Conservation (phyloP, 192 early-diverging fungal species). For the Entomortierella beljakovae region DNA sequence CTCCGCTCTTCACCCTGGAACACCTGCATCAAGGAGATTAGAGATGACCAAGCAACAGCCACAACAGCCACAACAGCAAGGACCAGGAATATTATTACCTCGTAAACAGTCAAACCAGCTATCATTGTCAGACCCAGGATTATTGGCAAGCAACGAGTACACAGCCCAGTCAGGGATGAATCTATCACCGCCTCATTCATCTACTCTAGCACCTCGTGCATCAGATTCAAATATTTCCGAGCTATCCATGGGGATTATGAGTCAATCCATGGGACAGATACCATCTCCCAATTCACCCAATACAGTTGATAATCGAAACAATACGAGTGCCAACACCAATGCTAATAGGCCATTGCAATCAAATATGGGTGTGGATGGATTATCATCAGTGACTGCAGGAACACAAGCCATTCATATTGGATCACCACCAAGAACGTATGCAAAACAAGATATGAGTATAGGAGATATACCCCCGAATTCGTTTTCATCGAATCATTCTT, state of each 20-base stretch:
- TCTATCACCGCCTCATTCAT: conserved; percentile 13
- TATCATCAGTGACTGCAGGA: conserved; percentile 31
- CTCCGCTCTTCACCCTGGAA: conserved; percentile 5
- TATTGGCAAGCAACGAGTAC: conserved; percentile 8
- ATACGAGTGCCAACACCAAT: neutral
- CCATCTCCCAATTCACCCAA: neutral
- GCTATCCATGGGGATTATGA: conserved; percentile 29
- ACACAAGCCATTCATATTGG: conserved; percentile 29
- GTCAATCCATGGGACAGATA: conserved; percentile 31
- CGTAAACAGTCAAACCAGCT: conserved; percentile 15
- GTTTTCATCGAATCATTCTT: conserved; percentile 39
- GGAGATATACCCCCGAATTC: conserved; percentile 25
- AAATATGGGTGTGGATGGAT: conserved; percentile 6
- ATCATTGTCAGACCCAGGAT: conserved; percentile 42
- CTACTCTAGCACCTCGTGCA: conserved; percentile 1
- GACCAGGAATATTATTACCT: conserved; percentile 18
- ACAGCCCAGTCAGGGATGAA: neutral
- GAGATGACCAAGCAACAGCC: conserved; percentile 35
- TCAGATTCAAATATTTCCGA: conserved; percentile 29
- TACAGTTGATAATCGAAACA: neutral
- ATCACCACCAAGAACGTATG: conserved; percentile 8
- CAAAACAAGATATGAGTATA: neutral
- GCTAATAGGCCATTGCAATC: conserved; percentile 1
- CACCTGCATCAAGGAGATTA: neutral
- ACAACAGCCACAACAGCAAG: too few relatives aligned